Conservation (phyloP, 345 rosid genomes). For the Hibiscus mutabilis region DNA sequence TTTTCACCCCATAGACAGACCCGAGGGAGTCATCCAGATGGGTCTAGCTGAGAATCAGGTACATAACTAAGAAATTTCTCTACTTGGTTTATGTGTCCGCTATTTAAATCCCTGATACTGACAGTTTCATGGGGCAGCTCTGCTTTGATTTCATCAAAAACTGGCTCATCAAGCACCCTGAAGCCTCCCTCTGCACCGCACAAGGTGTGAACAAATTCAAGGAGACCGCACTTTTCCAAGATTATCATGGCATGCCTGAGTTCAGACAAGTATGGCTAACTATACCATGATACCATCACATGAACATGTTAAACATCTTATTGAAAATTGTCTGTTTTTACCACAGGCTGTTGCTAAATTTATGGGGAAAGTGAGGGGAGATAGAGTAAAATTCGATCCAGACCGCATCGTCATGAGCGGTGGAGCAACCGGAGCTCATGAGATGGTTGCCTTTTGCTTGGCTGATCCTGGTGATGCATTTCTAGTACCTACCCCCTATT, state of each 20-base stretch:
- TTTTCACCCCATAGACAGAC: constrained; percentile 47
- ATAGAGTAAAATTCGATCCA: constrained; percentile 57
- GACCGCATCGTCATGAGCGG: constrained; percentile 90
- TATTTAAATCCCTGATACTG: background rate
- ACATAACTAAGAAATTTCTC: background rate
- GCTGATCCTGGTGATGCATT: constrained; percentile 86
- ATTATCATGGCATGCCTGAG: constrained; percentile 76
- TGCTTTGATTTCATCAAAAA: constrained; percentile 57
- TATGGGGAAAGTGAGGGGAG: constrained; percentile 74
- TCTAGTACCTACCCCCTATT: constrained; percentile 90
- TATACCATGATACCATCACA: background rate
- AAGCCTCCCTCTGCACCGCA: constrained; percentile 68
- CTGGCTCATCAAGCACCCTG: constrained; percentile 62
- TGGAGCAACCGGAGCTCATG: constrained; percentile 97
- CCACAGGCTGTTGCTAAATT: constrained; percentile 82
- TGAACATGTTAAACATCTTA: background rate
- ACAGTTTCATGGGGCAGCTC: constrained; percentile 40
- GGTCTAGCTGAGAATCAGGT: constrained; percentile 97
- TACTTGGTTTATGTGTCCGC: background rate
- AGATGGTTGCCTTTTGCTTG: constrained; percentile 70
- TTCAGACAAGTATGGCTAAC: constrained; percentile 62
- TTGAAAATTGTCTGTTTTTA: background rate
- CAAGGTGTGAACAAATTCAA: constrained; percentile 48
- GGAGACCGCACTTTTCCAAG: constrained; percentile 70
- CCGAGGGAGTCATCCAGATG: constrained; percentile 84